Evolutionary conservation across 2,329 filamentous ascomycete species (phyloP), one percentile per base, ranked within the genome.

Genomic region (Huntiella abstrusa): DNA sequence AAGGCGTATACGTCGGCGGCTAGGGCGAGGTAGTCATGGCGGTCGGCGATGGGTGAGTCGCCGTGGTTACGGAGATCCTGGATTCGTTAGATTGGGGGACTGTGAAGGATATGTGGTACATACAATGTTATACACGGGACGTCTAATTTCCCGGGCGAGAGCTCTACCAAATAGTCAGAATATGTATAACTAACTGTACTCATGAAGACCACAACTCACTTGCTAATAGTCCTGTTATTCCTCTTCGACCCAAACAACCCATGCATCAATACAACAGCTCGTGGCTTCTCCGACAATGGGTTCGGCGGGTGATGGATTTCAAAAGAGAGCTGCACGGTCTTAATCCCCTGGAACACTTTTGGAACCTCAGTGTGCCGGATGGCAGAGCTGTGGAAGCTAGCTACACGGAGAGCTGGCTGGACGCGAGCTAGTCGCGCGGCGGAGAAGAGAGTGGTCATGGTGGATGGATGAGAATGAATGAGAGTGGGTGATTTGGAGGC

Each of bases 191-290:
- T n/a, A 6, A 3, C n/a, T 43, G 22, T 28, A 19, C 17, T 7
- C 7, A 28, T 8, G 6, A 16, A 16, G 1, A 12, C n/a, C 5
- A 33, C 17, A 42, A 64, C 80, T 60, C 68, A 94, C 88, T 86
- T 93, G 80, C 86, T 92, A 52, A 96, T 91, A 56, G 73, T 83
- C 60, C 87, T 71, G 59, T 95, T 94, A 60, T 96, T 96, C 66
- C 84, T 86, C 66, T 92, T 94, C 34, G 84, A 94, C 15, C 88
- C 88, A 57, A 96, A 95, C 8, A 96, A 69, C 1, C 91, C 88
- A 59, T 96, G 88, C 57, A 96, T 75, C 53, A 96, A 82, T 51
- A 96, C 63, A 52, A 96, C 84, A 2, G 87, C 83, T 35, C 64
- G 61, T 49, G 60, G 58, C 56, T 67, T 59, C 46, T 61, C 57